These are phyloP conservation scores for Backusella tarrabulga DNA, from an alignment of 192 early-diverging fungal species.

Conservation along the genomic window DNA sequence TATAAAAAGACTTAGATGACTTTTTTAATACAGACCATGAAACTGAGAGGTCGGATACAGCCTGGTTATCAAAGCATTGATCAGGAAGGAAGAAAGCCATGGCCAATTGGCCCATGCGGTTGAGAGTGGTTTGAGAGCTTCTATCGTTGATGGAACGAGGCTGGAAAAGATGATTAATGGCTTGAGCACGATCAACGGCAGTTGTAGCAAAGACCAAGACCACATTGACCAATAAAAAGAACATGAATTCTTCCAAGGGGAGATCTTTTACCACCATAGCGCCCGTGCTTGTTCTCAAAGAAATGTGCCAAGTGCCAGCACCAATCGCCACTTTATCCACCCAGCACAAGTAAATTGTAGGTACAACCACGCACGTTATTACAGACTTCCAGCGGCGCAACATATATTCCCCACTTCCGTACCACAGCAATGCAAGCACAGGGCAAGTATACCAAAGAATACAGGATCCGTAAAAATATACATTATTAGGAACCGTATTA, in stretches of 20 bases:
- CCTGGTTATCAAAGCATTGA: neutral
- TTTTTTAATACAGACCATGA: constrained; percentile 20
- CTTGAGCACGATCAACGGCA: constrained; percentile 31
- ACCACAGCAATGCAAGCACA: constrained; percentile 50
- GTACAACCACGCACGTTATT: constrained; percentile 23
- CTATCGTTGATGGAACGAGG: neutral
- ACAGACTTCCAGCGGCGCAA: constrained; percentile 25
- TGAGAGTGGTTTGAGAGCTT: neutral
- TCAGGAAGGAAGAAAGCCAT: constrained; percentile 25
- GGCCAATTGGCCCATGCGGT: neutral
- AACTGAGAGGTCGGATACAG: constrained; percentile 18
- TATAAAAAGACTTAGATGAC: constrained; percentile 34
- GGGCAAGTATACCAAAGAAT: constrained; percentile 48
- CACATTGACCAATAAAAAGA: constrained; percentile 48
- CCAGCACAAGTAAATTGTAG: constrained; percentile 48
- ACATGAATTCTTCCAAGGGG: constrained; percentile 50
- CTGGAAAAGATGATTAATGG: constrained; percentile 24
- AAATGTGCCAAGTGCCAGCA: constrained; percentile 48
- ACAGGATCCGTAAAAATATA: constrained; percentile 44
- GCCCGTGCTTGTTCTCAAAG: constrained; percentile 35
- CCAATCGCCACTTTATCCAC: constrained; percentile 47
- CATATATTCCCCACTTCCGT: constrained; percentile 45
- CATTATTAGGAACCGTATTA: constrained; percentile 31
- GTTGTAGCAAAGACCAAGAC: constrained; percentile 38
- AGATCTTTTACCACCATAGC: constrained; percentile 38